phyloP scores from a whole-genome alignment of 2,329 filamentous ascomycete species.

The Penicillium aurantiogriseum region DNA sequence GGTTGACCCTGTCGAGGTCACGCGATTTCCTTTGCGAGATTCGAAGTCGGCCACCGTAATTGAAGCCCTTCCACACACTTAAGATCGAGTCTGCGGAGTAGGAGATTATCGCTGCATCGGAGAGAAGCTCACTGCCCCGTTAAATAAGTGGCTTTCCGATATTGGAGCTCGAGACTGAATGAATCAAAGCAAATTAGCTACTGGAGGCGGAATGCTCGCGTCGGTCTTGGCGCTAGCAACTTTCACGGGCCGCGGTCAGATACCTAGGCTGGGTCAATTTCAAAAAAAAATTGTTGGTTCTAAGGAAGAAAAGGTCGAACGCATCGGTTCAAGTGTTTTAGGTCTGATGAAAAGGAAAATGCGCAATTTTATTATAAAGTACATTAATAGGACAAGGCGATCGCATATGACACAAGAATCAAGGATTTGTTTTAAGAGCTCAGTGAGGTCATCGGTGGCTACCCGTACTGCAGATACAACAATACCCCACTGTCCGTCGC shows the following conservation, averaged over 20 bases:
- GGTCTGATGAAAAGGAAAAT: not conserved
- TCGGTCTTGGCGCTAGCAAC: slow-evolving; percentile 23
- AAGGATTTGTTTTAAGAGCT: slow-evolving; percentile 10
- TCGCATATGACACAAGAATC: slow-evolving; percentile 5
- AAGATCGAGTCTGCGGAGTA: not conserved
- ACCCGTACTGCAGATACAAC: slow-evolving; percentile 9
- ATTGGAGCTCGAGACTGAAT: slow-evolving; percentile 3
- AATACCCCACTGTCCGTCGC: not conserved
- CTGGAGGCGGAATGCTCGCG: slow-evolving; percentile 25
- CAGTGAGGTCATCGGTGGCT: slow-evolving; percentile 29
- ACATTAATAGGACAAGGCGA: not conserved
- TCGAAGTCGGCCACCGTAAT: slow-evolving; percentile 6
- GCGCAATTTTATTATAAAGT: not conserved
- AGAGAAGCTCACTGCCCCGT: not conserved
- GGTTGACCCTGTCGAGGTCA: slow-evolving; percentile 12
- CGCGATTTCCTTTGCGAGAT: slow-evolving; percentile 7
- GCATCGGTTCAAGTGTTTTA: not conserved
- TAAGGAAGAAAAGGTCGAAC: slow-evolving; percentile 3
- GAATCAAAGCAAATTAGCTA: slow-evolving; percentile 13
- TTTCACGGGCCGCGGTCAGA: slow-evolving; percentile 24
- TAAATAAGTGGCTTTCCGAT: not conserved
- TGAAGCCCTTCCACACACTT: slow-evolving; percentile 1
- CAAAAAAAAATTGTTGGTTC: not conserved
- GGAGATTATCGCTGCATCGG: slow-evolving; percentile 3
- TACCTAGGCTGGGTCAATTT: not conserved